Conservation (phyloP, 306 rosid species). For the Alnus glutinosa region DNA sequence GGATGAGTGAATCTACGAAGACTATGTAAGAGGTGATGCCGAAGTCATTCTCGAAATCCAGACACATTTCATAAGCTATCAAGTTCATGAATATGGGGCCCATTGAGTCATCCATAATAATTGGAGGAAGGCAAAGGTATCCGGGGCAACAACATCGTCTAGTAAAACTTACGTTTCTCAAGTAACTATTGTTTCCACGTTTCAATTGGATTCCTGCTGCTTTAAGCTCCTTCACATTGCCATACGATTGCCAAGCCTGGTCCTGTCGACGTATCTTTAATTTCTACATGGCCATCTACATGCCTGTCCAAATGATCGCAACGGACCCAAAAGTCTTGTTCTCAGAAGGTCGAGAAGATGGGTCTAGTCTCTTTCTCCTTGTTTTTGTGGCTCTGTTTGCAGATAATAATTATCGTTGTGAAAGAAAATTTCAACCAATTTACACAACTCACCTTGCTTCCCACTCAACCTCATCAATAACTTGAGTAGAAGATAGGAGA, state of each 20-base stretch:
- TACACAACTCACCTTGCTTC: rapidly evolving
- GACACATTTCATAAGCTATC: conserved; percentile 33
- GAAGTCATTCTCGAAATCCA: conserved; percentile 12
- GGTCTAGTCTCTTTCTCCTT: neutral
- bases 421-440: neutral
- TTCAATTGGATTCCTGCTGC: conserved; percentile 12
- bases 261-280: neutral
- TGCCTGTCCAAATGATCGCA: no score
- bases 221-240: conserved; percentile 19
- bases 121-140: conserved; percentile 20
- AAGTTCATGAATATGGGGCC: conserved; percentile 23
- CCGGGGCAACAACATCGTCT: neutral
- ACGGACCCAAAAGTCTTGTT: neutral
- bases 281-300: neutral
- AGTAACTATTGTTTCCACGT: neutral
- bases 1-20: conserved; percentile 27
- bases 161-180: conserved; percentile 13
- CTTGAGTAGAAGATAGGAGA: conserved; percentile 25
- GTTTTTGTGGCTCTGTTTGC: no score
- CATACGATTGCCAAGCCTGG: neutral
- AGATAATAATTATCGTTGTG: no score
- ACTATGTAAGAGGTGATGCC: conserved; percentile 16
- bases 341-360: conserved; percentile 27
- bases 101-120: conserved; percentile 14
- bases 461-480: neutral